These are phyloP conservation scores for Karstenula rhodostoma DNA, from an alignment of 2,329 filamentous ascomycete genomes.

Conservation along the genomic window DNA sequence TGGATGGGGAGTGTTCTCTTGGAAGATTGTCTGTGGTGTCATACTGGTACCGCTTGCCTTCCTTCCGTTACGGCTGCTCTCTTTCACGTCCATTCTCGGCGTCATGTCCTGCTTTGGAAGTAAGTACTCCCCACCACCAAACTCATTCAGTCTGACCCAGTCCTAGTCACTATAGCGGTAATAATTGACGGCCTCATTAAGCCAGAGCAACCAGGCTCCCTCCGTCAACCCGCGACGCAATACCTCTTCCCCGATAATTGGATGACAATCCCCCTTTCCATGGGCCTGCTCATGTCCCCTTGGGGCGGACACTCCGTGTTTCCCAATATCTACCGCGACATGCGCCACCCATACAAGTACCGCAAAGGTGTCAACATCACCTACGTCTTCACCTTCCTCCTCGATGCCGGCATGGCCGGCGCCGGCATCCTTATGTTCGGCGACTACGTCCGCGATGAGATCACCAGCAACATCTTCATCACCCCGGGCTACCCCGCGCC, in stretches of 20 bases:
- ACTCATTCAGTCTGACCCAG: constrained; percentile 34
- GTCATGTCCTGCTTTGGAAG: constrained; percentile 89
- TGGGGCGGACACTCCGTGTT: constrained; percentile 80
- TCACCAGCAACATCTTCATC: constrained; percentile 87
- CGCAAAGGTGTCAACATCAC: constrained; percentile 76
- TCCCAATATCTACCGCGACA: constrained; percentile 82
- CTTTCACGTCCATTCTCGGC: constrained; percentile 91
- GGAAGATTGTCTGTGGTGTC: constrained; percentile 85
- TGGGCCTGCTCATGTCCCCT: constrained; percentile 87
- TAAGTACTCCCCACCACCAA: constrained; percentile 59
- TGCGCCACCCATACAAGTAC: constrained; percentile 86
- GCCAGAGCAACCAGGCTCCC: constrained; percentile 77
- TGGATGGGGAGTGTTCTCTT: constrained; percentile 70
- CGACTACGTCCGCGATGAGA: constrained; percentile 83
- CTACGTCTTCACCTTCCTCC: constrained; percentile 83
- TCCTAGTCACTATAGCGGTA: constrained; percentile 79
- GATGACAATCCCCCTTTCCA: constrained; percentile 84
- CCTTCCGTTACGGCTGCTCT: constrained; percentile 81
- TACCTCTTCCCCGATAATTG: constrained; percentile 86
- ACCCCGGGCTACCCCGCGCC: constrained; percentile 76
- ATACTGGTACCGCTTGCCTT: constrained; percentile 85
- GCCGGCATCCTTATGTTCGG: constrained; percentile 95
- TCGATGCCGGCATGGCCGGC: constrained; percentile 83
- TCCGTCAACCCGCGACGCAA: constrained; percentile 80
- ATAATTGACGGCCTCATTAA: constrained; percentile 89